These are phyloP conservation scores for Paecilomyces niveus DNA, from an alignment of 2,329 filamentous ascomycete genomes.

Conservation along the genomic window DNA sequence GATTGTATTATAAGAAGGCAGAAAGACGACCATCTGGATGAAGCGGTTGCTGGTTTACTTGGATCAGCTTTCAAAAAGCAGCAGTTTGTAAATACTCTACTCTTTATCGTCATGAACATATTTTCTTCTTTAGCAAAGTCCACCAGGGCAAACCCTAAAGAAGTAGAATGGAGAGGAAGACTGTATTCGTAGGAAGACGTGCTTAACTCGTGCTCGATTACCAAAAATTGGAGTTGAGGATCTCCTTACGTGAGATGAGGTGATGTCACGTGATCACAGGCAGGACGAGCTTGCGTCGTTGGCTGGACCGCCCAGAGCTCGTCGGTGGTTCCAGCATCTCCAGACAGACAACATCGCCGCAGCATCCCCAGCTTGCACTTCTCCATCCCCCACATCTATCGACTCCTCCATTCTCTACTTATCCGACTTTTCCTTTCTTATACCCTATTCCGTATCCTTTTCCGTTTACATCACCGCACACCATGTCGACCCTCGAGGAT, in stretches of 20 bases:
- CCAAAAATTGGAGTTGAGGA: neutral
- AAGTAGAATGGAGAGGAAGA: neutral
- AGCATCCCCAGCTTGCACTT: neutral
- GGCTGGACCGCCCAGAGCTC: neutral
- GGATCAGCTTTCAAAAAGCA: neutral
- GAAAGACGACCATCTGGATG: neutral
- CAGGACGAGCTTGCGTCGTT: constrained; percentile 2
- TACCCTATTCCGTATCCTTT: neutral
- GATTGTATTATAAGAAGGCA: neutral
- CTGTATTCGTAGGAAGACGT: neutral
- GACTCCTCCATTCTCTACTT: neutral
- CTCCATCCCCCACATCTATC: neutral
- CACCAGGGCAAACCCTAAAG: neutral
- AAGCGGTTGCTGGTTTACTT: neutral
- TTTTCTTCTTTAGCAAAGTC: neutral
- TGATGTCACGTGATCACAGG: constrained; percentile 1
- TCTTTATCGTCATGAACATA: neutral
- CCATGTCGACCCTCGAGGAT: constrained; percentile 87
- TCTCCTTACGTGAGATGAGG: neutral
- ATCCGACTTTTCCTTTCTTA: constrained; percentile 2
- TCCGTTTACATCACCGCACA: constrained; percentile 17
- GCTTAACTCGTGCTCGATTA: neutral
- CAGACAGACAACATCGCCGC: constrained; percentile 1
- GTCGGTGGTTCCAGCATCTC: neutral
- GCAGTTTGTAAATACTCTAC: neutral